Evolutionary conservation across 2,329 filamentous ascomycete species (phyloP).

Genomic region (Diplodia mutila): DNA sequence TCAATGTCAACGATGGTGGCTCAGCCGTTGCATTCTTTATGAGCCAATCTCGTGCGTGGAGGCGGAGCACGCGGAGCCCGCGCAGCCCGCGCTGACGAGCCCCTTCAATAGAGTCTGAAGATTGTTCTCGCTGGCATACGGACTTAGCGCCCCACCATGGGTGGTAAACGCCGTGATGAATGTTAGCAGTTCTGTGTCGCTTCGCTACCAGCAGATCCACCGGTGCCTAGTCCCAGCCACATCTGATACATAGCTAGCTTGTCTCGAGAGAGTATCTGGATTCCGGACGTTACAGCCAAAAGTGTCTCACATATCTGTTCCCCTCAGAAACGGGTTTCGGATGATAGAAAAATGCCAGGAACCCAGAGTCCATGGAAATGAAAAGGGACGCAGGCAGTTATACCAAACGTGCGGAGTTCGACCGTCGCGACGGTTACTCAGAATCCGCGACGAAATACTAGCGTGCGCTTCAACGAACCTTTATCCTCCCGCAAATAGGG

Average conservation of each 20-base stretch:
- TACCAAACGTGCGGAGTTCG: background rate
- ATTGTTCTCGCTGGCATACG: background rate
- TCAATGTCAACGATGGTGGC: background rate
- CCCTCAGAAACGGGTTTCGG: background rate
- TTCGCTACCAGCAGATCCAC: background rate
- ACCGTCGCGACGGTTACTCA: background rate
- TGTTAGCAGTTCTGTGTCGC: background rate
- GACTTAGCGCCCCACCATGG: background rate
- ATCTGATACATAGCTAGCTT: background rate
- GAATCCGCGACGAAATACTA: background rate
- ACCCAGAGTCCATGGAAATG: background rate
- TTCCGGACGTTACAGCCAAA: too few relatives aligned
- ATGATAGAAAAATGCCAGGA: background rate
- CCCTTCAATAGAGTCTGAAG: background rate
- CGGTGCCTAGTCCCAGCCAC: background rate
- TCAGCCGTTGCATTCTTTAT: background rate
- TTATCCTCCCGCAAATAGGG: slow-evolving; percentile 5
- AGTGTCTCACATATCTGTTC: background rate
- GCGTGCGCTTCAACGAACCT: background rate
- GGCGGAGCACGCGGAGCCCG: too few relatives aligned
- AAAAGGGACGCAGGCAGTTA: background rate
- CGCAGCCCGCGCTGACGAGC: background rate
- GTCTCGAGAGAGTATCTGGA: background rate
- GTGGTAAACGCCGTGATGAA: too few relatives aligned
- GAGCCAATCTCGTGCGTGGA: background rate